Evolutionary conservation across 2,329 filamentous ascomycete species (phyloP), one percentile per base, ranked within the genome.

Genomic region (Pestalotiopsis sp.): DNA sequence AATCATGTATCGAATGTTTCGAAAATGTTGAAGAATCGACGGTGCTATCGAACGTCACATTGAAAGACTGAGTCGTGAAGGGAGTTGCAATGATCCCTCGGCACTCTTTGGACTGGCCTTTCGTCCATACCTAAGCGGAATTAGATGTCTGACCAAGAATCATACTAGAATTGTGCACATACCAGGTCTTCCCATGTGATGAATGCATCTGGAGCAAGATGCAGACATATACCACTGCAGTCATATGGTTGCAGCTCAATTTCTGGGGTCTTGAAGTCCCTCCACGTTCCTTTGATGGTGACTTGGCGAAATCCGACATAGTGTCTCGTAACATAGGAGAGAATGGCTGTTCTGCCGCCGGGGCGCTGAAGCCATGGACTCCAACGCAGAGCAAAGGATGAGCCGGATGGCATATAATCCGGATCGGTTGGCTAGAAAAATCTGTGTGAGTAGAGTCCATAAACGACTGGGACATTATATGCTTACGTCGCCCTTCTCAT

Each of bases 81-180:
- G 87, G 87, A 0, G 86, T 88, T 1, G 84, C 83, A 4, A 90
- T 82, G 2, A 89, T 79, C 2, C 86, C 87, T n/a, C 86, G 83
- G 59, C 83, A 86, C 55, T 82, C 73, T n/a, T 78, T 79, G 0
- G 73, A 75, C 4, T 75, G 74, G 3, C 76, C 78, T 4, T 81
- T 76, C 0, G 77, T 75, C 81, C 83, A 86, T 17, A 87, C 72
- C 84, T 87, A 64, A 12, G 2, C 9, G 27, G 12, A 27, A 6
- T 66, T 76, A 25, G 77, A 68, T 67, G 27, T 9, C n/a, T 20
- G 14, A 23, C 20, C 27, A 4, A 13, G 27, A 20, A 13, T 13
- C 3, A 55, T 31, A 20, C 38, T 2, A 14, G 17, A 36, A 11
- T 0, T 6, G 11, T 23, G n/a, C 25, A 66, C 82, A 58, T 78